phyloP scores from a whole-genome alignment of 208 protist genomes.

The Trypanosoma theileri region DNA sequence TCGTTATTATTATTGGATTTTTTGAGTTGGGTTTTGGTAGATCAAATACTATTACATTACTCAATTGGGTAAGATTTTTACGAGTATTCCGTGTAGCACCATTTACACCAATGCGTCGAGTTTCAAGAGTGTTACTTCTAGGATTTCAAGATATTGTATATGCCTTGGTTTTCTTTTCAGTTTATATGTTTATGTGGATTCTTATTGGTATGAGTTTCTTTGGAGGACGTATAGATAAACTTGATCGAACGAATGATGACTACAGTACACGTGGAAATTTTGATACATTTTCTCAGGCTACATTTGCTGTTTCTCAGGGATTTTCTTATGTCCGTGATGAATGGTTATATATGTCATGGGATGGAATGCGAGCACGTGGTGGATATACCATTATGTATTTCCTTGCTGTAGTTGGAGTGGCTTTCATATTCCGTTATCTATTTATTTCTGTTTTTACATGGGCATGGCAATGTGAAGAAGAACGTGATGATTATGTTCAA shows the following conservation, averaged over 20 bases:
- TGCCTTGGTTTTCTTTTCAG: slow-evolving; percentile 80
- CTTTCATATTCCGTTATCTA: slow-evolving; percentile 84
- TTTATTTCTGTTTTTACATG: slow-evolving; percentile 87
- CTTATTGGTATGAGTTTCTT: slow-evolving; percentile 92
- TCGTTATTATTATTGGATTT: slow-evolving; percentile 78
- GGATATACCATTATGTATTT: slow-evolving; percentile 89
- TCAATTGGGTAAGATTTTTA: slow-evolving; percentile 89
- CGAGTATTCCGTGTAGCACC: slow-evolving; percentile 67
- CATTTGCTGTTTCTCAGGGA: slow-evolving; percentile 81
- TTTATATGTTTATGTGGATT: slow-evolving; percentile 93
- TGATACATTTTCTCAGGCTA: slow-evolving; percentile 78
- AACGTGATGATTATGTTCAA: slow-evolving; percentile 55
- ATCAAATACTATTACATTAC: slow-evolving; percentile 77
- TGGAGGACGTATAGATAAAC: slow-evolving; percentile 66
- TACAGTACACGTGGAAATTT: slow-evolving; percentile 73
- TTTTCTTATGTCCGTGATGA: slow-evolving; percentile 83
- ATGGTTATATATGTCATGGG: slow-evolving; percentile 88
- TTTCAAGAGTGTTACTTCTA: slow-evolving; percentile 79
- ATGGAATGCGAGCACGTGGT: slow-evolving; percentile 76
- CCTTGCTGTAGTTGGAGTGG: slow-evolving; percentile 66
- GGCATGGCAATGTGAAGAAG: slow-evolving; percentile 82
- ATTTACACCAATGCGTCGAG: slow-evolving; percentile 58
- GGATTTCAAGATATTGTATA: slow-evolving; percentile 82
- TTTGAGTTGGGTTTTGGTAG: slow-evolving; percentile 89
- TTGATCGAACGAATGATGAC: slow-evolving; percentile 47